Evolutionary conservation across 148 eudicot genomes (phyloP).

Genomic region (Pouteria glomerata): DNA sequence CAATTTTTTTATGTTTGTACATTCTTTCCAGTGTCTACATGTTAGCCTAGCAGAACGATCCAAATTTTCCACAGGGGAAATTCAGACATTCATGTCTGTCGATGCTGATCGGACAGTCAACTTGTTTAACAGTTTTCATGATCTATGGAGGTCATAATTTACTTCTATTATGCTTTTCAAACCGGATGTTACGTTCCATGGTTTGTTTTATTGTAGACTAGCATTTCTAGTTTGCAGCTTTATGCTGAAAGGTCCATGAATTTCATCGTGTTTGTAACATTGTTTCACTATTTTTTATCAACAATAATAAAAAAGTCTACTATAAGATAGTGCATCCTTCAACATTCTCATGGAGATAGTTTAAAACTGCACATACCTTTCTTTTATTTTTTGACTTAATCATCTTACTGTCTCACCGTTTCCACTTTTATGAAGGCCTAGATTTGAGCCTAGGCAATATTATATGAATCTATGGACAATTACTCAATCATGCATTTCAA

Average conservation of each 20-base stretch:
- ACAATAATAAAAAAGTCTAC: not conserved
- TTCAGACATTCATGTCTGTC: constrained; percentile 96
- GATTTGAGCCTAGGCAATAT: not conserved
- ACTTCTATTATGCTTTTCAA: not conserved
- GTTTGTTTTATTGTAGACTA: not conserved
- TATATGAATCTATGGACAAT: not conserved
- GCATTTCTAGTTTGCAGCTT: not conserved
- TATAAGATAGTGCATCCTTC: not conserved
- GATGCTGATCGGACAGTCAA: constrained; percentile 95
- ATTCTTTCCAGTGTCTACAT: constrained; percentile 57
- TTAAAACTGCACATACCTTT: not conserved
- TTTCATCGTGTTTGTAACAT: not conserved
- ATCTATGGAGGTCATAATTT: constrained; percentile 81
- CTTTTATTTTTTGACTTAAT: not conserved
- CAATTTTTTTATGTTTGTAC: not conserved
- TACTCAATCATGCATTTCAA: not conserved
- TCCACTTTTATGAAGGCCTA: not conserved
- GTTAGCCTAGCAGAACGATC: constrained; percentile 72
- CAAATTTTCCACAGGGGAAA: constrained; percentile 84
- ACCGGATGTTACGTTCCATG: not conserved
- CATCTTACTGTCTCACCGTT: not conserved
- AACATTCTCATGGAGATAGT: not conserved
- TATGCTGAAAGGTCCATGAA: not conserved
- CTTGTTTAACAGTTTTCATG: constrained; percentile 87
- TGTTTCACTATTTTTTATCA: not conserved